These are phyloP conservation scores for Radiomyces spectabilis DNA, from an alignment of 192 early-diverging fungal species.

Conservation along the genomic window DNA sequence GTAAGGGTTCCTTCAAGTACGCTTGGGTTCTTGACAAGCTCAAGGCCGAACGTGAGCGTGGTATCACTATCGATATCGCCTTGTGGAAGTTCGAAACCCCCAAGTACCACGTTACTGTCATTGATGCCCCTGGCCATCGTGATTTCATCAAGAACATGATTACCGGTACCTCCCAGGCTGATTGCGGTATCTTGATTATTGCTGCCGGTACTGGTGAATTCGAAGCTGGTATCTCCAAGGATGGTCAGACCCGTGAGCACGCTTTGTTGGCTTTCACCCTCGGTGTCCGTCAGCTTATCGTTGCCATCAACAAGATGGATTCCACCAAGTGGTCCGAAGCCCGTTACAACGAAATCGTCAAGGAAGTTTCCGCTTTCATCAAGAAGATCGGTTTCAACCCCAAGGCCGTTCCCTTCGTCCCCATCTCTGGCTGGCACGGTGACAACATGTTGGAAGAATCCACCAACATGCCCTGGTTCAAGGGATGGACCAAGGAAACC, in stretches of 20 bases:
- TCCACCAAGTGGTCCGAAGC: slow-evolving; percentile 86
- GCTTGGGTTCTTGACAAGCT: slow-evolving; percentile 98
- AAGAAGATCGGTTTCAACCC: slow-evolving; percentile 98
- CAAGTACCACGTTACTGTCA: slow-evolving; percentile 95
- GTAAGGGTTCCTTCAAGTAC: slow-evolving; percentile 99
- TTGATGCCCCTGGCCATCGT: slow-evolving; percentile 98
- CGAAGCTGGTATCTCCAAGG: slow-evolving; percentile 93
- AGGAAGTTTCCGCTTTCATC: slow-evolving; percentile 92
- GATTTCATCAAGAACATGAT: slow-evolving; percentile 99
- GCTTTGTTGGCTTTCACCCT: slow-evolving; percentile 95
- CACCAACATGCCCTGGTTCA: slow-evolving; percentile 94
- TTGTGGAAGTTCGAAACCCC: slow-evolving; percentile 95
- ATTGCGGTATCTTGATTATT: slow-evolving; percentile 94
- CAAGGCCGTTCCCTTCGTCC: slow-evolving; percentile 87
- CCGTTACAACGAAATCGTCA: slow-evolving; percentile 95
- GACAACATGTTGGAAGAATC: slow-evolving; percentile 97
- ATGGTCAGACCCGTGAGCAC: slow-evolving; percentile 99
- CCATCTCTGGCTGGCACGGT: slow-evolving; percentile 97
- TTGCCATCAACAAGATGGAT: slow-evolving; percentile 99
- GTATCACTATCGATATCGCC: slow-evolving; percentile 98
- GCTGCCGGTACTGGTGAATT: slow-evolving; percentile 78
- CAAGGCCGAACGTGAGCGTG: slow-evolving; percentile 99
- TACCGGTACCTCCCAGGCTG: slow-evolving; percentile 96
- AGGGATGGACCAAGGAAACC: slow-evolving; percentile 92
- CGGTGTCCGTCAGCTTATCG: slow-evolving; percentile 96